Percentiles rank a stretch among this genome's conserved stretches.
Conservation (phyloP, 495 filamentous ascomycete genomes). For the Staphylotrichum tortipilum region DNA sequence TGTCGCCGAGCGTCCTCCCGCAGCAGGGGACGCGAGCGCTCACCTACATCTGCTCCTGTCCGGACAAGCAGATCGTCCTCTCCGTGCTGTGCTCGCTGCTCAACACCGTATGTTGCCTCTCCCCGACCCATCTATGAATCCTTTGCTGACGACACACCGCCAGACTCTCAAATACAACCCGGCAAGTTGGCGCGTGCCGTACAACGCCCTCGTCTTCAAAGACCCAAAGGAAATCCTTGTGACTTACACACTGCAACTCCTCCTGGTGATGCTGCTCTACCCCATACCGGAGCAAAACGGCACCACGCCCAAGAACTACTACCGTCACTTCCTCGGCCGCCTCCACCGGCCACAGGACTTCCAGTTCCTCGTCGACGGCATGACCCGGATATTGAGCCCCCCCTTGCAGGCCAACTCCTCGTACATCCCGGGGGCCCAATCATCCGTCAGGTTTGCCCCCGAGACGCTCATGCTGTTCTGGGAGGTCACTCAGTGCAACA, state of each 20-base stretch:
- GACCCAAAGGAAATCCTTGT: slow-evolving; percentile 89
- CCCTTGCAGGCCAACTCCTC: slow-evolving; percentile 80
- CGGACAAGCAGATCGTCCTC: slow-evolving; percentile 86
- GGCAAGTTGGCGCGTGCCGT: slow-evolving; percentile 87
- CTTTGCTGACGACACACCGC: slow-evolving; percentile 19
- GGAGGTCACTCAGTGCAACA: slow-evolving; percentile 97
- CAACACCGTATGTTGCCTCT: slow-evolving; percentile 75
- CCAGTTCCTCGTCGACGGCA: slow-evolving; percentile 93
- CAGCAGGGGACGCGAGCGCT: slow-evolving; percentile 79
- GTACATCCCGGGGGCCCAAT: slow-evolving; percentile 82
- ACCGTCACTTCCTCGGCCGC: slow-evolving; percentile 83
- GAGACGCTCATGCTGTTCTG: slow-evolving; percentile 98
- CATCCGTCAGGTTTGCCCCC: slow-evolving; percentile 75
- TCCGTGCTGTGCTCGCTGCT: slow-evolving; percentile 84
- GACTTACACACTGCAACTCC: slow-evolving; percentile 81
- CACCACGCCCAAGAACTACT: slow-evolving; percentile 68
- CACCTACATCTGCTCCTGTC: slow-evolving; percentile 76
- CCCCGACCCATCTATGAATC: not conserved
- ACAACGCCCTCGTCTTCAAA: slow-evolving; percentile 88
- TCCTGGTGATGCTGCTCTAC: slow-evolving; percentile 83
- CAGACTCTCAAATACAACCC: slow-evolving; percentile 96
- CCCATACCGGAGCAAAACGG: slow-evolving; percentile 75
- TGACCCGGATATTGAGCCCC: slow-evolving; percentile 88
- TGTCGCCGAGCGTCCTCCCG: slow-evolving; percentile 73
- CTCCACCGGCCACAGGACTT: slow-evolving; percentile 94